Evolutionary conservation across 1,284 basidiomycete species (phyloP).

Genomic region (Ceratorhiza oryzae-sativae): DNA sequence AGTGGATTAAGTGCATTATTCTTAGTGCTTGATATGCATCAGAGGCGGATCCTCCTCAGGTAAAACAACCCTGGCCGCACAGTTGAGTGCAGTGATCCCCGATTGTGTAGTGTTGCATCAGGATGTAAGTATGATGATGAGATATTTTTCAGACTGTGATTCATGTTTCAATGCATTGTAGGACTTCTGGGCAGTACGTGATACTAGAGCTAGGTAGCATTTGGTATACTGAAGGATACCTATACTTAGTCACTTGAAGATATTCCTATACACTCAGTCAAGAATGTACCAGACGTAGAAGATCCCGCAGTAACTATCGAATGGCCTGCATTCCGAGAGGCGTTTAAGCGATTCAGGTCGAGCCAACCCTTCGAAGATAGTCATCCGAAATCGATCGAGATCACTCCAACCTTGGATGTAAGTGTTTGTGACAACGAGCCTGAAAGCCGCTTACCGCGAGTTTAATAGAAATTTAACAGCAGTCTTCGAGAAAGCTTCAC

Average conservation of each 20-base stretch:
- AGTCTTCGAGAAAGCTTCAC: not conserved
- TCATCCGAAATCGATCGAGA: conserved; percentile 71
- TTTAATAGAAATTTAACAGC: not conserved
- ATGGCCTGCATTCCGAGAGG: conserved; percentile 68
- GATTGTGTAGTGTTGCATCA: conserved; percentile 88
- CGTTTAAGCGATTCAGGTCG: conserved; percentile 59
- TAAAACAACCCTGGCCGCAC: conserved; percentile 94
- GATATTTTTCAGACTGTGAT: not conserved
- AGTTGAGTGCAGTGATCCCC: conserved; percentile 78
- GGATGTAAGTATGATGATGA: conserved; percentile 65
- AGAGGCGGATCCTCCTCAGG: conserved; percentile 86
- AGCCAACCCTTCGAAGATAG: conserved; percentile 54
- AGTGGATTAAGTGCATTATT: not conserved
- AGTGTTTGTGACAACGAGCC: not conserved
- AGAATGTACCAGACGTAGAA: conserved; percentile 91
- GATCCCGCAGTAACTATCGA: conserved; percentile 81
- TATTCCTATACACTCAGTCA: conserved; percentile 77
- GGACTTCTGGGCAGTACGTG: conserved; percentile 79
- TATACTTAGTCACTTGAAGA: conserved; percentile 69
- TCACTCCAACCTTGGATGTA: conserved; percentile 59
- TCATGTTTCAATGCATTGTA: conserved; percentile 44
- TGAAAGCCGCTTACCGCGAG: not conserved
- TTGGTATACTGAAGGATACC: not conserved
- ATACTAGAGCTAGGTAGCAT: too few relatives aligned
- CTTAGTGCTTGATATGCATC: not conserved